A percentile compares a stretch with the other conserved stretches of the same genome.
These are phyloP conservation scores for Aegilops speltoides DNA, from an alignment of 176 grass and related monocot species.

Conservation along the genomic window DNA sequence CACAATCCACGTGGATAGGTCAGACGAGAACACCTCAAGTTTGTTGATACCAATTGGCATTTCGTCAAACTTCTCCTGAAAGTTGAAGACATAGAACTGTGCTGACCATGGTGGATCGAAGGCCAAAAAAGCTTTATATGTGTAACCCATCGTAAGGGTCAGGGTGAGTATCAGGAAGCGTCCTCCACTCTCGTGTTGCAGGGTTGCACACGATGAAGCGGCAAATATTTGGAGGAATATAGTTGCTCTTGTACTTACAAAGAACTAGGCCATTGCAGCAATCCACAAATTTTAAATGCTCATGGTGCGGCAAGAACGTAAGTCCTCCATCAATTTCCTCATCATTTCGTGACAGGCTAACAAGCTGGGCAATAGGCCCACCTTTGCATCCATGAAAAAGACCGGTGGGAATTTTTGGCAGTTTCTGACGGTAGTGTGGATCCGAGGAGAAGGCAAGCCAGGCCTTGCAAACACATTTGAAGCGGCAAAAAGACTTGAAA, in stretches of 20 bases:
- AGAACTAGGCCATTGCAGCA: constrained; percentile 1
- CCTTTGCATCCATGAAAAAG: too few species aligned
- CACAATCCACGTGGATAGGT: not conserved
- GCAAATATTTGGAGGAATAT: not conserved
- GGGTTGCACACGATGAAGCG: not conserved
- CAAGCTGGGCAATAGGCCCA: not conserved
- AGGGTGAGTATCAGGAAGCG: not conserved
- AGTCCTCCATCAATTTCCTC: not conserved
- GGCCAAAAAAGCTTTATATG: not conserved
- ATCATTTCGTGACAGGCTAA: not conserved
- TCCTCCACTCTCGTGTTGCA: not conserved
- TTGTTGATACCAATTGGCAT: not conserved
- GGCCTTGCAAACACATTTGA: too few species aligned
- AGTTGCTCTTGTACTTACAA: not conserved
- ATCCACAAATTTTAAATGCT: not conserved
- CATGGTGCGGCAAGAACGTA: not conserved
- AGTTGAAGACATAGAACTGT: constrained; percentile 2
- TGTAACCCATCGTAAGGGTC: not conserved
- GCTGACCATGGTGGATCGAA: not conserved
- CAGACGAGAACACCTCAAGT: not conserved
- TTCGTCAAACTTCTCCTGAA: too few species aligned
- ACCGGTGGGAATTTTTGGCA: too few species aligned
- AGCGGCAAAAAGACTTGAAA: too few species aligned
- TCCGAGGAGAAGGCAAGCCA: too few species aligned
- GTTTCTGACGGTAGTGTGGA: too few species aligned